Percentiles rank a stretch among this genome's conserved stretches.
Conservation (phyloP, 169 alveolate genomes). For the Amoebophrya sp. region DNA sequence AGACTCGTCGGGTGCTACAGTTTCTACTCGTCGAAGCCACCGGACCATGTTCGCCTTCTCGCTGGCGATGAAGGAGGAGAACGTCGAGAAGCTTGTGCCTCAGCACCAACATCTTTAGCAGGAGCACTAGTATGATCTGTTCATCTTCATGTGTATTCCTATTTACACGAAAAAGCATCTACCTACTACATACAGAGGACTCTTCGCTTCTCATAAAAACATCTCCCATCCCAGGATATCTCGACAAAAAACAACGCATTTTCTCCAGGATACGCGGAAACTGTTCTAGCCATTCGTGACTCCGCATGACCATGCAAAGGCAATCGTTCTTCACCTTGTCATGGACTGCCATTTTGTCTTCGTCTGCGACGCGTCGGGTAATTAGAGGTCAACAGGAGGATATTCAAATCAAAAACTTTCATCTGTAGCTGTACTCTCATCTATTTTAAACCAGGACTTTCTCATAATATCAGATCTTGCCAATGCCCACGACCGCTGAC, state of each 20-base stretch:
- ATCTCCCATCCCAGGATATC: not conserved
- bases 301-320: not conserved
- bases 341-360: not conserved
- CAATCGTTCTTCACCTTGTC: not conserved
- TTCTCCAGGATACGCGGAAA: not conserved
- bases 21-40: not conserved
- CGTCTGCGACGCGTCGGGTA: not conserved
- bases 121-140: too few species aligned
- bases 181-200: too few species aligned
- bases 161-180: too few species aligned
- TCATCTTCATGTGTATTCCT: too few species aligned
- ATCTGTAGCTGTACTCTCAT: too few species aligned
- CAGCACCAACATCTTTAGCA: too few species aligned
- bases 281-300: constrained; percentile 15
- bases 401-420: too few species aligned
- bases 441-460: too few species aligned
- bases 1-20: not conserved
- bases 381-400: too few species aligned
- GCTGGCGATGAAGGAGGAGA: too few species aligned
- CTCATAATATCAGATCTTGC: not conserved
- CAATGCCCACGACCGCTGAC: not conserved
- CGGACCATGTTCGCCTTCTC: not conserved
- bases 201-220: too few species aligned
- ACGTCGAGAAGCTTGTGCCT: too few species aligned
- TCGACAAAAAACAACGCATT: not conserved